Conservation (phyloP, 331 rosid species). For the Erythrophleum ivorense region DNA sequence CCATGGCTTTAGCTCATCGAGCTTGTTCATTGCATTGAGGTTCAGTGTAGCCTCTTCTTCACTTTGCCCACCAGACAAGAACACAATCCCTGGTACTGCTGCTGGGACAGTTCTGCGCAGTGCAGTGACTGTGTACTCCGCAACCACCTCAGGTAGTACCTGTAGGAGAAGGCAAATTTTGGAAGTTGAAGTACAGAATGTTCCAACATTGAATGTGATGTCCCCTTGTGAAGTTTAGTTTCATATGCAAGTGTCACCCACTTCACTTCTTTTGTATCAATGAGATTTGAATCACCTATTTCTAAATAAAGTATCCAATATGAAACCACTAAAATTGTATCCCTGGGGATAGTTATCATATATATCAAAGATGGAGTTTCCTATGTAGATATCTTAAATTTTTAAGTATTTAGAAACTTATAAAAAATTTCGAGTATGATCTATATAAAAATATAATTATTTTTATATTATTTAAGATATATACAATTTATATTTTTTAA, state of each 20-base stretch:
- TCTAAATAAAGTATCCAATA: background rate
- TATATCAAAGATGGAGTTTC: too few species aligned
- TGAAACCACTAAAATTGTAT: background rate
- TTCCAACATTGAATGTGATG: background rate
- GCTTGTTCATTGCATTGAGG: conserved; percentile 82
- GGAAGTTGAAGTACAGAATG: background rate
- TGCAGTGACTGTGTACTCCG: conserved; percentile 78
- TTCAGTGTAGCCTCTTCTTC: conserved; percentile 91
- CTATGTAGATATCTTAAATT: too few species aligned
- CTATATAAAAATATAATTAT: background rate
- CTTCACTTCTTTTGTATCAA: background rate
- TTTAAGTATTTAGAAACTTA: too few species aligned
- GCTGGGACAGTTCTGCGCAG: conserved; percentile 91
- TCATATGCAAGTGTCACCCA: background rate
- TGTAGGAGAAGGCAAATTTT: conserved; percentile 29
- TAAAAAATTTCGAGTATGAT: too few species aligned
- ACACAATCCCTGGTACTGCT: conserved; percentile 90
- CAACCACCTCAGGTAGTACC: conserved; percentile 81
- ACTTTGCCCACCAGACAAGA: conserved; percentile 95
- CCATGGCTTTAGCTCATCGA: conserved; percentile 89
- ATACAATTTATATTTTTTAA: background rate
- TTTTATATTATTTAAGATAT: background rate
- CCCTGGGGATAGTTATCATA: background rate
- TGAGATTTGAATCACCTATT: background rate
- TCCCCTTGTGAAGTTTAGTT: background rate